A percentile compares a stretch with the other conserved stretches of the same genome.
Conservation (phyloP, 208 protist genomes). For the Endotrypanum monterogeii region DNA sequence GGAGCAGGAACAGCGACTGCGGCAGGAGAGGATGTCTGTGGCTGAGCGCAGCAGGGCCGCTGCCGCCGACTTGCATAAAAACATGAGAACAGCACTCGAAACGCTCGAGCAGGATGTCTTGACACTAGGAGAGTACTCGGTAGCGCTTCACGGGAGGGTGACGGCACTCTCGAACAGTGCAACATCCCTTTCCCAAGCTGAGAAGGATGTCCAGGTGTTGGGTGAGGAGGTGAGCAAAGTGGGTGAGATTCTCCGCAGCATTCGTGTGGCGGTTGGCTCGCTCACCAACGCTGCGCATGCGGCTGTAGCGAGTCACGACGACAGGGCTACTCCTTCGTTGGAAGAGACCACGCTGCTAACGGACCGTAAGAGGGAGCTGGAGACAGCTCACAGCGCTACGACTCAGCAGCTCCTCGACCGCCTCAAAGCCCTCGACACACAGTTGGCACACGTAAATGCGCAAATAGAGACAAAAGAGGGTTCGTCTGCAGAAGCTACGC, state of each 20-base stretch:
- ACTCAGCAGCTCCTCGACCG: constrained; percentile 2
- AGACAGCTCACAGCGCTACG: neutral
- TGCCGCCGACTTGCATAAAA: constrained; percentile 11
- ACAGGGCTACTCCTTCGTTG: neutral
- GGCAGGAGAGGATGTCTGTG: constrained; percentile 9
- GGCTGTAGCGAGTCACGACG: neutral
- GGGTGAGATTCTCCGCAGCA: constrained; percentile 6
- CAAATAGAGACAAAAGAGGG: neutral
- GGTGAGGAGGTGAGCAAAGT: constrained; percentile 10
- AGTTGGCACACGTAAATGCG: neutral
- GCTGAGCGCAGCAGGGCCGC: constrained; percentile 7
- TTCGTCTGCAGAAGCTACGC: neutral
- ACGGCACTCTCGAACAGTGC: neutral
- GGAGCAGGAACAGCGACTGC: neutral
- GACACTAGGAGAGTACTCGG: constrained; percentile 3
- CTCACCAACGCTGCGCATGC: constrained; percentile 12
- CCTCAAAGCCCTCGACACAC: constrained; percentile 12
- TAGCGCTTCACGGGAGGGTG: constrained; percentile 1
- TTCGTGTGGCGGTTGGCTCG: constrained; percentile 8
- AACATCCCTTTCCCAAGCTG: constrained; percentile 9
- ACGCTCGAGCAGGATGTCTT: constrained; percentile 9
- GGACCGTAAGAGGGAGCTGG: constrained; percentile 7
- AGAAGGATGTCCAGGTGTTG: constrained; percentile 6
- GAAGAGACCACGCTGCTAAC: neutral
- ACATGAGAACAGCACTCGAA: constrained; percentile 8